These are phyloP conservation scores for Backusella mclennaniae DNA, from an alignment of 192 early-diverging fungal species.

Conservation along the genomic window DNA sequence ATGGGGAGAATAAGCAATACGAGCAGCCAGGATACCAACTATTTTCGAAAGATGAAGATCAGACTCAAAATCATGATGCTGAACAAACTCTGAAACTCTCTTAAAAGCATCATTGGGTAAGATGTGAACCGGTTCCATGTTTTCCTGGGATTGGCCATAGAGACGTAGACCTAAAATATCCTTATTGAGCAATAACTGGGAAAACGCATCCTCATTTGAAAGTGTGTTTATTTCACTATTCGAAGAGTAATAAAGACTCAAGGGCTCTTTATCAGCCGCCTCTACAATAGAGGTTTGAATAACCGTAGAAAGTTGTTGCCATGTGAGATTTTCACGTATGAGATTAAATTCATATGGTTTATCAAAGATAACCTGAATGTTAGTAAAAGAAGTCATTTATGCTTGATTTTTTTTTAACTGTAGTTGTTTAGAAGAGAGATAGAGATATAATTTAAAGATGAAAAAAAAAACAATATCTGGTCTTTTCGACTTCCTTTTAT, in stretches of 20 bases:
- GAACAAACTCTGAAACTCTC: not conserved
- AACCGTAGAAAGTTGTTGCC: not conserved
- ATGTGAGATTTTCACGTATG: not conserved
- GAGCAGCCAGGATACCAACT: not conserved
- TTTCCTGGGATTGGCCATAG: not conserved
- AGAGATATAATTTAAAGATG: too few species aligned
- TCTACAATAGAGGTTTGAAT: not conserved
- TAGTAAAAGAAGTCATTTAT: not conserved
- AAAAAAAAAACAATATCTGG: too few species aligned
- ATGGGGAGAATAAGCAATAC: not conserved
- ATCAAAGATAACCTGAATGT: not conserved
- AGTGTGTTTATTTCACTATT: not conserved
- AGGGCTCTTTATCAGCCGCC: not conserved
- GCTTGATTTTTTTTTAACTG: not conserved
- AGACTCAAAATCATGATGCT: not conserved
- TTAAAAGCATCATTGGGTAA: not conserved
- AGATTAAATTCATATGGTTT: not conserved
- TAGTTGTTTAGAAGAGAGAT: too few species aligned
- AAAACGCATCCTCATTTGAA: not conserved
- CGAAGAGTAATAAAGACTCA: not conserved
- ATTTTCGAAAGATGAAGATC: not conserved
- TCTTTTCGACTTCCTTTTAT: too few species aligned
- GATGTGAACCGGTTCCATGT: not conserved
- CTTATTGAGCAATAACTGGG: not conserved
- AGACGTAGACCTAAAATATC: not conserved